Evolutionary conservation across 108 stramenopile genomes (phyloP), one percentile per base, ranked within the genome.

Genomic region (Skeletonema grethae): DNA sequence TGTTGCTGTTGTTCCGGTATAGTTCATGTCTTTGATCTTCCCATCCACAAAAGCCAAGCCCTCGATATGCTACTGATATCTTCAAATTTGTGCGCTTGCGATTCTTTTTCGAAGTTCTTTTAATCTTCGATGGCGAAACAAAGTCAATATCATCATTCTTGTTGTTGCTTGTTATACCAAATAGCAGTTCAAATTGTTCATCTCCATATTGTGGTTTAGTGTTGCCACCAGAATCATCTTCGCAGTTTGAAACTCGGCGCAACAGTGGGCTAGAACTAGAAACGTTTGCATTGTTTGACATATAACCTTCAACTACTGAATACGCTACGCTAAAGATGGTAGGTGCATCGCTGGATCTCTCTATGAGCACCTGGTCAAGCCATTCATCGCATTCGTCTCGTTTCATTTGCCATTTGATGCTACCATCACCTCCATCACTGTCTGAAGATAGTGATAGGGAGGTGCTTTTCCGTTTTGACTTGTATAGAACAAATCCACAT

Each of bases 1-100:
- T 48, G 16, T 48, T 48, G 46, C 1, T 48, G 16, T 7, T 53
- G 18, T 50, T 70, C 3, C 69, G 69, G 61, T 78, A 71, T 2
- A 71, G 35, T 11, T 75, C 61, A 43, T 87, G 71, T 41, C 72
- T 41, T 79, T 92, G 91, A 10, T 73, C 89, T 63, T 93, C 89
- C 91, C 91, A 93, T 20, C 91, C 91, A 80, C 89, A 90, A 75
- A 93, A 93, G 34, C 77, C 76, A 16, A n/a, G 30, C 24, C 91
- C 91, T n/a, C 75, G 56, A 57, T 93, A 93, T 7, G 88, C 87
- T 2, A 93, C 36, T 11, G 65, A 69, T 2, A 93, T n/a, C 56
- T 77, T 82, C 28, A 88, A 85, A 77, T 77, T 82, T 41, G 76
- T 55, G 41, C 79, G 72, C 61, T 70, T 83, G 46, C 77, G 56